Evolutionary conservation across 768 basidiomycete species (phyloP).

Genomic region (Tulasnella calospora): DNA sequence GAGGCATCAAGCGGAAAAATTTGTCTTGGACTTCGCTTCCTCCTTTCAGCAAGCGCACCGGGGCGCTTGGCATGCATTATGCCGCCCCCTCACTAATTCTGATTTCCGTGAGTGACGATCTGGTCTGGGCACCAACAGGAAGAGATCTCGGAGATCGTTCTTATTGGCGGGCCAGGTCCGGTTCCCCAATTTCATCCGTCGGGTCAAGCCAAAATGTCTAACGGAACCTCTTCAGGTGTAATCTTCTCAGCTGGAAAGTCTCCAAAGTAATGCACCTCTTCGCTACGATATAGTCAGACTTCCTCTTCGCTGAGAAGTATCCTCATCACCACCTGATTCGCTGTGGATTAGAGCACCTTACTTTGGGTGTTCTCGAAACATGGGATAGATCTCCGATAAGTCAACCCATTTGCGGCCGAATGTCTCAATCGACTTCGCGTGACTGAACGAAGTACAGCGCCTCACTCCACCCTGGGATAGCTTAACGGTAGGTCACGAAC

Average conservation of each 20-base stretch:
- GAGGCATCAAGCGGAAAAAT: not conserved
- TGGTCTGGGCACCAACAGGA: slow-evolving; percentile 1
- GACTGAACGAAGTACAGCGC: not conserved
- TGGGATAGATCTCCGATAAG: not conserved
- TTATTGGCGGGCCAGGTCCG: not conserved
- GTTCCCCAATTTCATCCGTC: not conserved
- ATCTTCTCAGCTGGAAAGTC: not conserved
- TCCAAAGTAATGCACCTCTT: not conserved
- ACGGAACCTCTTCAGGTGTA: not conserved
- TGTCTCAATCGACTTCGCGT: not conserved
- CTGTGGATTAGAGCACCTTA: not conserved
- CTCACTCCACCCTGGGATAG: not conserved
- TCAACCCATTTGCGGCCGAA: slow-evolving; percentile 1
- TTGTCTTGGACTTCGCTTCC: not conserved
- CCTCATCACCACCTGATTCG: not conserved
- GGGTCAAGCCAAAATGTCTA: not conserved
- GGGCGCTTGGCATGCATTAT: not conserved
- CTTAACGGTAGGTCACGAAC: not conserved
- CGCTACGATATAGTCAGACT: not conserved
- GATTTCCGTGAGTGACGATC: not conserved
- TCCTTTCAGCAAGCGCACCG: not conserved
- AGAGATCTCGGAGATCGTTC: not conserved
- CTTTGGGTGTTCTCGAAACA: not conserved
- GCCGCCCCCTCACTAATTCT: not conserved
- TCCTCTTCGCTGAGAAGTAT: not conserved